These are phyloP conservation scores for Termitomyces sp. DNA, from an alignment of 768 basidiomycete species.

Conservation along the genomic window DNA sequence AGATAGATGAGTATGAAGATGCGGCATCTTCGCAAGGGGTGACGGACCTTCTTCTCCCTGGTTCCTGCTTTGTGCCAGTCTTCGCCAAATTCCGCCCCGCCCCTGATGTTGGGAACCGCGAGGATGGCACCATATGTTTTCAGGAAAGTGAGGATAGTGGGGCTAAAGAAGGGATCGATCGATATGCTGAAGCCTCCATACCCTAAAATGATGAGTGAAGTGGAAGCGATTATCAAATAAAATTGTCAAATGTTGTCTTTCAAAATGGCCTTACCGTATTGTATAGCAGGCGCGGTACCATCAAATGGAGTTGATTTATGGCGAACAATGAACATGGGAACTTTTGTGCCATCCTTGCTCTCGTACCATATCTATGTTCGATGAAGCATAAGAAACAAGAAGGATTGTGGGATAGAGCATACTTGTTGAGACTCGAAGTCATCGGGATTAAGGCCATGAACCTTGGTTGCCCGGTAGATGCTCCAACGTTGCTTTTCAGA, in stretches of 20 bases:
- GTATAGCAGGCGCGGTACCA: conserved; percentile 72
- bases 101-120: conserved; percentile 57
- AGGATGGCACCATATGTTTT: conserved; percentile 66
- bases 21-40: not conserved
- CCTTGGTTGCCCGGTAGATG: conserved; percentile 51
- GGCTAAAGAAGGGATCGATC: conserved; percentile 69
- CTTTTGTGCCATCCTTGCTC: conserved; percentile 73
- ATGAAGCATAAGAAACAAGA: not conserved
- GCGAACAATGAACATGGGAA: conserved; percentile 85
- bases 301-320: conserved; percentile 68
- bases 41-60: conserved; percentile 60
- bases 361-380: conserved; percentile 63
- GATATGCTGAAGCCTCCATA: conserved; percentile 82
- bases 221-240: not conserved
- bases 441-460: conserved; percentile 57
- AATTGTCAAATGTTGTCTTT: not conserved
- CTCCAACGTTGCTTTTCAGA: conserved; percentile 48
- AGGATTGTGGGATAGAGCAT: conserved; percentile 2
- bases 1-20: conserved; percentile 3
- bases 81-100: conserved; percentile 79
- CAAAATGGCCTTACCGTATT: conserved; percentile 52
- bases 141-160: conserved; percentile 68
- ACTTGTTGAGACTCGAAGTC: conserved; percentile 73
- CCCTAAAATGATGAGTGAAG: conserved; percentile 30
- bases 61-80: conserved; percentile 79